Percentiles rank a stretch among this genome's conserved stretches.
Conservation (phyloP, 23 red algal species). For the Cyanidiococcus yangmingshanensis region DNA sequence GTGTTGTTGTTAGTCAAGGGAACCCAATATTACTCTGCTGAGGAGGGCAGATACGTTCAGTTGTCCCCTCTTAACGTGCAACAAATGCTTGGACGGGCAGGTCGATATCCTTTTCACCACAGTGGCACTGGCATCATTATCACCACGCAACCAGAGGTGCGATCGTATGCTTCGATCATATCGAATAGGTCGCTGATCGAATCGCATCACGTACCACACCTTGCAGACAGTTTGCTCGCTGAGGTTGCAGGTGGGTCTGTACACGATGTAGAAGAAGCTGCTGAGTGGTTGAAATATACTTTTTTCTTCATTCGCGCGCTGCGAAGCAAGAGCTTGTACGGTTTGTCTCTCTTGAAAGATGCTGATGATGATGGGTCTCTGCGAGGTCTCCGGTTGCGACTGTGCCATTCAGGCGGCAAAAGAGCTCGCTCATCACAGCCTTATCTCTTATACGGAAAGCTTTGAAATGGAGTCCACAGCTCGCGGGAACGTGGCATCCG, state of each 20-base stretch:
- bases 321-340: slow-evolving; percentile 47
- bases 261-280: slow-evolving; percentile 42
- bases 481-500: slow-evolving; percentile 58
- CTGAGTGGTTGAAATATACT: slow-evolving; percentile 69
- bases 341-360: slow-evolving; percentile 11
- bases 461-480: slow-evolving; percentile 42
- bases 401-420: slow-evolving; percentile 25
- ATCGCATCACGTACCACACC: slow-evolving; percentile 44
- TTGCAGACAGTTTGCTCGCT: slow-evolving; percentile 74
- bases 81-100: slow-evolving; percentile 96
- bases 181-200: slow-evolving; percentile 68
- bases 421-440: slow-evolving; percentile 40
- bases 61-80: slow-evolving; percentile 80
- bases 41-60: slow-evolving; percentile 51
- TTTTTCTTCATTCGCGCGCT: slow-evolving; percentile 85
- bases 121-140: slow-evolving; percentile 83
- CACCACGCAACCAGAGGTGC: slow-evolving; percentile 54
- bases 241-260: slow-evolving; percentile 68
- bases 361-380: not conserved
- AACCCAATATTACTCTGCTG: slow-evolving; percentile 77
- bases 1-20: slow-evolving; percentile 90
- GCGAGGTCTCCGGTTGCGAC: not conserved
- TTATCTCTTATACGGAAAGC: slow-evolving; percentile 45
- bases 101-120: slow-evolving; percentile 73
- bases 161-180: slow-evolving; percentile 62